Conservation (phyloP, 202 grass and related monocot species). For the Carex arenaria region DNA sequence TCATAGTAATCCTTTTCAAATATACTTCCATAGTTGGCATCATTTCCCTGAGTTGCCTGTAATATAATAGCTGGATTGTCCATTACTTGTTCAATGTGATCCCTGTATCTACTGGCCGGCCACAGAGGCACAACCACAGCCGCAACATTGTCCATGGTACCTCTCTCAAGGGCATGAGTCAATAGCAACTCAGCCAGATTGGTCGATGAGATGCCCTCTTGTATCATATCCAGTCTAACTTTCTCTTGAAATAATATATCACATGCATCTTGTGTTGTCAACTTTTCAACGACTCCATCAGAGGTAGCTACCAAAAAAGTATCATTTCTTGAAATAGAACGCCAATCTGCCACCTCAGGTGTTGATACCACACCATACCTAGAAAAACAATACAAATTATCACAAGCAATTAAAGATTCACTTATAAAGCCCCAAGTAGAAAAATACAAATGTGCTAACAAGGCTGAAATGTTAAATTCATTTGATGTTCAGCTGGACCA, state of each 20-base stretch:
- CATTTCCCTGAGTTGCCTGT: conserved; percentile 2
- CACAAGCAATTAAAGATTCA: neutral
- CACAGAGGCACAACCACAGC: conserved; percentile 75
- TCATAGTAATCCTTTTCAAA: conserved; percentile 20
- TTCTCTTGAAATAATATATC: conserved; percentile 54
- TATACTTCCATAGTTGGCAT: neutral
- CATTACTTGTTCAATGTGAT: conserved; percentile 35
- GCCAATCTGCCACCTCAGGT: conserved; percentile 83
- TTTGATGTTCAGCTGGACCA: neutral
- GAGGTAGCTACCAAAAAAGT: conserved; percentile 76
- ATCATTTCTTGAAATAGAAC: conserved; percentile 68
- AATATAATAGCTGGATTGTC: conserved; percentile 15
- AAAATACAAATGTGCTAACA: neutral
- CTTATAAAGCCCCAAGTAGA: neutral
- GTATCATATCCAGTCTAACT: conserved; percentile 26
- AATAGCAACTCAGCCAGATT: conserved; percentile 72
- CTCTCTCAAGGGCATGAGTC: conserved; percentile 68
- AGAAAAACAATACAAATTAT: conserved; percentile 22
- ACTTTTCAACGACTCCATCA: conserved; percentile 86
- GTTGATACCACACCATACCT: conserved; percentile 91
- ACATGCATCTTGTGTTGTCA: conserved; percentile 84
- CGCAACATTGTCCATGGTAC: conserved; percentile 91
- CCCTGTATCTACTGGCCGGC: conserved; percentile 36
- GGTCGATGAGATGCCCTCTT: neutral
- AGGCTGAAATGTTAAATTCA: neutral